phyloP scores from a whole-genome alignment of 331 rosid genomes.

The Acacia concinna region DNA sequence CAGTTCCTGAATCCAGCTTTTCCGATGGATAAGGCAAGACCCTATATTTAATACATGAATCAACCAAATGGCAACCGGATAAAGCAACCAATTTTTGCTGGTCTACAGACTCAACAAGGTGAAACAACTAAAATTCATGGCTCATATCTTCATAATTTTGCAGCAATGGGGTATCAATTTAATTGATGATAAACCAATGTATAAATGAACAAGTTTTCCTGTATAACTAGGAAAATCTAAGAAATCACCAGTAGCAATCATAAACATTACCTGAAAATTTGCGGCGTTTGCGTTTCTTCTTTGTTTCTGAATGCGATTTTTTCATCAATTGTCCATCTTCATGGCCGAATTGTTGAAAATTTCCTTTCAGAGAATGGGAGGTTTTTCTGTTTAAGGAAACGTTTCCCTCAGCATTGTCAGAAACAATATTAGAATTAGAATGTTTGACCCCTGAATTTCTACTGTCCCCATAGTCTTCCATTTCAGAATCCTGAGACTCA shows the following conservation, averaged over 20 bases:
- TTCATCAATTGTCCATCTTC: constrained; percentile 44
- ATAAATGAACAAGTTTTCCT: constrained; percentile 18
- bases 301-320: constrained; percentile 50
- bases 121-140: constrained; percentile 9
- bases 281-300: constrained; percentile 66
- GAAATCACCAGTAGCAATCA: constrained; percentile 20
- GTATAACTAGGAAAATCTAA: background rate
- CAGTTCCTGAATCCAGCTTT: constrained; percentile 5
- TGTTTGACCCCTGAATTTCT: constrained; percentile 40
- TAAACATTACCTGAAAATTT: constrained; percentile 66
- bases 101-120: background rate
- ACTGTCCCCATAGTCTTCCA: constrained; percentile 56
- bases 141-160: constrained; percentile 11
- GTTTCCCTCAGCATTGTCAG: constrained; percentile 40
- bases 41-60: constrained; percentile 20
- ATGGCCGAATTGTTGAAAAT: constrained; percentile 44
- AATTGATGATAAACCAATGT: constrained; percentile 5
- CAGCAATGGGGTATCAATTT: background rate
- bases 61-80: constrained; percentile 11
- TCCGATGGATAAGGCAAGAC: background rate
- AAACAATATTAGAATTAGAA: constrained; percentile 36
- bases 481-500: constrained; percentile 51
- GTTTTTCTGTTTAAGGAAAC: constrained; percentile 35
- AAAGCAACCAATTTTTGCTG: constrained; percentile 1
- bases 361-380: constrained; percentile 36